These are phyloP conservation scores for Coprinellus micaceus DNA, from an alignment of 768 basidiomycete genomes.

Conservation along the genomic window DNA sequence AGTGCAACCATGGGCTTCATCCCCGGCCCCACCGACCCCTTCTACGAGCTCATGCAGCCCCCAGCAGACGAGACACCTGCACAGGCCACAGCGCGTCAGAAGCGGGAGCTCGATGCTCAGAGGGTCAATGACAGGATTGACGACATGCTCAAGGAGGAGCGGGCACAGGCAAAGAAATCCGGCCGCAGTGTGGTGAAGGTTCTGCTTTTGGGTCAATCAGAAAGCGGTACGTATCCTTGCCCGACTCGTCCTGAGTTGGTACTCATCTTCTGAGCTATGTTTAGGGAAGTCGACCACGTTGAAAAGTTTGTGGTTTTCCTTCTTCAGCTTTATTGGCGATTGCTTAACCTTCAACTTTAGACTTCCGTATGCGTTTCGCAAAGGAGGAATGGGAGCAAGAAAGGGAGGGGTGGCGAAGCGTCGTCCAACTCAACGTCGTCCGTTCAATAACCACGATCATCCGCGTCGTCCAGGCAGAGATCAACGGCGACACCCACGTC, in stretches of 20 bases:
- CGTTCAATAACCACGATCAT: slow-evolving; percentile 66
- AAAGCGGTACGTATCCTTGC: slow-evolving; percentile 48
- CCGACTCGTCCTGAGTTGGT: slow-evolving; percentile 1
- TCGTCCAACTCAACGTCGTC: slow-evolving; percentile 78
- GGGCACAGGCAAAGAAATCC: slow-evolving; percentile 35
- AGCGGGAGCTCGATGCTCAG: slow-evolving; percentile 47
- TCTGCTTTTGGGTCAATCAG: slow-evolving; percentile 61
- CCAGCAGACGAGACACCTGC: slow-evolving; percentile 52
- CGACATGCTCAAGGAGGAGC: slow-evolving; percentile 52
- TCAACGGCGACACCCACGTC: slow-evolving; percentile 35
- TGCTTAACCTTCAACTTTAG: too few relatives aligned
- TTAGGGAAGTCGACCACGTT: slow-evolving; percentile 68
- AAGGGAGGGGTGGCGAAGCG: slow-evolving; percentile 69
- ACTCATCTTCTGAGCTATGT: slow-evolving; percentile 1
- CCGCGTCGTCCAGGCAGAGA: slow-evolving; percentile 53
- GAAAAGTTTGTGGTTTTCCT: slow-evolving; percentile 44
- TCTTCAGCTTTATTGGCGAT: too few relatives aligned
- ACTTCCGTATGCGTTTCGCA: slow-evolving; percentile 71
- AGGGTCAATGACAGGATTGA: slow-evolving; percentile 55
- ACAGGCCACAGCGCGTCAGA: slow-evolving; percentile 42
- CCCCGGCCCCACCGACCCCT: slow-evolving; percentile 38
- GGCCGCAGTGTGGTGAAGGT: slow-evolving; percentile 50
- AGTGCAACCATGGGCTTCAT: slow-evolving; percentile 29
- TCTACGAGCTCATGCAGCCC: slow-evolving; percentile 44
- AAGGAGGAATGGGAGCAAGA: slow-evolving; percentile 61